Evolutionary conservation across 2,329 filamentous ascomycete species (phyloP).

Genomic region (Lanzia echinophila): DNA sequence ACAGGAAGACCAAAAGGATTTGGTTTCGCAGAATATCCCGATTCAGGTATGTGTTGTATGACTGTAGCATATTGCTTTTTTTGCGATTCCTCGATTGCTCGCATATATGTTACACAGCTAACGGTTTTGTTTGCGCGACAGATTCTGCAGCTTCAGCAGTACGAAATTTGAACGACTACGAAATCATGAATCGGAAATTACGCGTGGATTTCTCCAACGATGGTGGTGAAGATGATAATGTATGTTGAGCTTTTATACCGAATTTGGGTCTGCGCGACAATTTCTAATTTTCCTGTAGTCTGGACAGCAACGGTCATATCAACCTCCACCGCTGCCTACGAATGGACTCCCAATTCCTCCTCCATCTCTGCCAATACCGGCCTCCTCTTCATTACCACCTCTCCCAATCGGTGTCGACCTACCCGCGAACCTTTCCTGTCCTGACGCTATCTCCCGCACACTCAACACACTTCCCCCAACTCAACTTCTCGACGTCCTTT

Average conservation of each 20-base stretch:
- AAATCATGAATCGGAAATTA: slow-evolving; percentile 90
- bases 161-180: slow-evolving; percentile 89
- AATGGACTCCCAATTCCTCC: slow-evolving; percentile 14
- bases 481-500: slow-evolving; percentile 87
- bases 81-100: not conserved
- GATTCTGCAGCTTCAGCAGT: slow-evolving; percentile 86
- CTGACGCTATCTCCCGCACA: slow-evolving; percentile 88
- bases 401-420: slow-evolving; percentile 81
- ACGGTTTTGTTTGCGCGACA: slow-evolving; percentile 25
- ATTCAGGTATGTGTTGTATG: slow-evolving; percentile 55
- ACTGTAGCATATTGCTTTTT: not conserved
- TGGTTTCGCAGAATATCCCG: slow-evolving; percentile 92
- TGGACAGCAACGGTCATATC: slow-evolving; percentile 7
- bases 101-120: slow-evolving; percentile 2
- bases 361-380: slow-evolving; percentile 7
- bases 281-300: not conserved
- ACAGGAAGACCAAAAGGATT: slow-evolving; percentile 94
- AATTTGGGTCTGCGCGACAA: not conserved
- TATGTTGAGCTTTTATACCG: slow-evolving; percentile 4
- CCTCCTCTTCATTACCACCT: slow-evolving; percentile 59
- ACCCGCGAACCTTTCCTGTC: slow-evolving; percentile 72
- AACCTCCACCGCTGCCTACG: slow-evolving; percentile 11
- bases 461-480: slow-evolving; percentile 78
- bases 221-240: slow-evolving; percentile 55
- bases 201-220: slow-evolving; percentile 96